Base-by-base conservation (phyloP, 176 grass and related monocot genomes). In the Hordeum marinum region DNA sequence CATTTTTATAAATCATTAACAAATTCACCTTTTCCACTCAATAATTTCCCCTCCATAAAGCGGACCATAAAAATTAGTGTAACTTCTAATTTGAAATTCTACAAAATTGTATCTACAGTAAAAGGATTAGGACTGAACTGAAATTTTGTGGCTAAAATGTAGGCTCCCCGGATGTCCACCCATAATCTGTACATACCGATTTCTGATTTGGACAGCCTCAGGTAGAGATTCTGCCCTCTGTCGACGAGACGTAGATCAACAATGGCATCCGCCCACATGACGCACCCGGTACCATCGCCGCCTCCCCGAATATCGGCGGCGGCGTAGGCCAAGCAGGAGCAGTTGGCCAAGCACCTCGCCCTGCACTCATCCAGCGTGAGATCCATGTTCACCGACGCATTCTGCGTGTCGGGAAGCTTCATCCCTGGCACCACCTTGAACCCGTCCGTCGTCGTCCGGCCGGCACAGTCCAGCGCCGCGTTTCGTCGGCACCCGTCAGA, bases 251-350 rank as follows among this genome's bases (percentile, higher is more conserved):
- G 62, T 36, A 94, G 24, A 35, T 83, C 71, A 75, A 79, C 14
- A 13, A 87, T 76, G 2, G 3, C 11, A 32, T 76, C 46, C 0
- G 24, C 5, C 85, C 85, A 87, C 24, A 31, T 87, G 66, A 41
- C 64, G 64, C 48, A 94, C 39, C 78, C 27, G 18, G 3, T n/a
- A 4, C 82, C 21, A 9, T 75, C 25, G 25, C 43, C 25, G 18
- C 80, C 64, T 67, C 82, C 83, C 13, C 63, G 0, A 29, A 62
- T 82, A 54, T 50, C 29, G 1, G 72, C 80, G 21, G 79, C 71
- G 37, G 93, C 87, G 54, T 90, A 94, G n/a, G 90, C 93, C 41
- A 82, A 5, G 46, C 93, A 94, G 0, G 93, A 94, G 35, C 90
- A 94, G 78, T 90, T 34, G 25, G 63, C 76, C 4, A 39, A 18